A percentile compares a stretch with the other conserved stretches of the same genome.
These are phyloP conservation scores for Cladophialophora carrionii DNA, from an alignment of 2,329 filamentous ascomycete species.

Conservation along the genomic window DNA sequence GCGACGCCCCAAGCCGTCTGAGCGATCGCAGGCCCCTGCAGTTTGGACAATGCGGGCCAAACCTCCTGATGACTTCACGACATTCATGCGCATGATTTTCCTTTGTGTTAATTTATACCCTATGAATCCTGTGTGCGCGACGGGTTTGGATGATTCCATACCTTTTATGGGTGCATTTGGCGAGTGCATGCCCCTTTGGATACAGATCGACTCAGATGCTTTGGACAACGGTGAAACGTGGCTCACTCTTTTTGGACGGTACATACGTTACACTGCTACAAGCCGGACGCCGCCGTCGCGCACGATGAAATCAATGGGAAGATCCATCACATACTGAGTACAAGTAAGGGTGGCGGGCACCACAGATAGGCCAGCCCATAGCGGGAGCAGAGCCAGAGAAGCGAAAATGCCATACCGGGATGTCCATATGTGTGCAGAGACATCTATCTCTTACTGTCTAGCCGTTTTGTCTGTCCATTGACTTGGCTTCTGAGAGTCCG, in stretches of 20 bases:
- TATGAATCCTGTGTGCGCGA: neutral
- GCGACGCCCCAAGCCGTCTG: slow-evolving; percentile 6
- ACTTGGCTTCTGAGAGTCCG: neutral
- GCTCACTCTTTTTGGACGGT: neutral
- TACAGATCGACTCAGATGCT: neutral
- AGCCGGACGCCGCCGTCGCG: neutral
- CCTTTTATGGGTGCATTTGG: neutral
- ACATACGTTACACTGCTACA: neutral
- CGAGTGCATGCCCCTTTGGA: neutral
- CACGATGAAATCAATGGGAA: neutral
- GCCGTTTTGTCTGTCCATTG: neutral
- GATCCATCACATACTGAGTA: neutral
- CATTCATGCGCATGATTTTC: slow-evolving; percentile 4
- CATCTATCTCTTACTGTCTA: too few species aligned
- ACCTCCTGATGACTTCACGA: neutral
- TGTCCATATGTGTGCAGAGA: neutral
- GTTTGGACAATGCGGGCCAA: neutral
- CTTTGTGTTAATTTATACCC: neutral
- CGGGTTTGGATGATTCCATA: neutral
- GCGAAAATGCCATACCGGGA: neutral
- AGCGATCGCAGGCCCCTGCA: neutral
- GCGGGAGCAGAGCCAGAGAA: neutral
- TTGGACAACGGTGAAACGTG: neutral
- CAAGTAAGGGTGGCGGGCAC: neutral
- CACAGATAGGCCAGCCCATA: neutral